These are phyloP conservation scores for Magnolia kwangsiensis DNA, from an alignment of 164 flowering plant genomes.

Conservation along the genomic window DNA sequence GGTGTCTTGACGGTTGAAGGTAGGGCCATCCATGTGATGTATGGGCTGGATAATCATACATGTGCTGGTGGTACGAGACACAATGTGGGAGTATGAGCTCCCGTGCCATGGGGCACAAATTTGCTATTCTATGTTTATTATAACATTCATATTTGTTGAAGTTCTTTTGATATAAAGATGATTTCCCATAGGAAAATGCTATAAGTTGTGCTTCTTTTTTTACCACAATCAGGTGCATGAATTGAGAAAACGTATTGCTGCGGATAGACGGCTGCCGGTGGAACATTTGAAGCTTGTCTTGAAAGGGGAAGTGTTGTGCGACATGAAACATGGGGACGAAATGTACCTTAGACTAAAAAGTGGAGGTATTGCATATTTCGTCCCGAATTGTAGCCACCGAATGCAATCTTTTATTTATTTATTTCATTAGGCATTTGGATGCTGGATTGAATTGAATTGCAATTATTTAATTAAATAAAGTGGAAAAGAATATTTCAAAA, in stretches of 20 bases:
- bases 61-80: too few species aligned
- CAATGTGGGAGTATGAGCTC: too few species aligned
- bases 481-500: too few species aligned
- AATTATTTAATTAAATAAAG: too few species aligned
- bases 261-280: slow-evolving; percentile 32
- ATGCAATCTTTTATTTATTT: neutral
- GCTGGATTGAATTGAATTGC: too few species aligned
- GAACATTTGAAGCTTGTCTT: slow-evolving; percentile 70
- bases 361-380: slow-evolving; percentile 48
- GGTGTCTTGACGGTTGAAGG: too few species aligned
- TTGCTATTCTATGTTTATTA: too few species aligned
- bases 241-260: slow-evolving; percentile 65
- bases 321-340: slow-evolving; percentile 50
- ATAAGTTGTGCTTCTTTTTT: neutral
- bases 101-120: too few species aligned
- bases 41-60: too few species aligned
- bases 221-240: slow-evolving; percentile 47
- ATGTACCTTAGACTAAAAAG: slow-evolving; percentile 38
- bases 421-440: too few species aligned
- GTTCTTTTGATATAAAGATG: neutral
- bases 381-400: neutral
- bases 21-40: too few species aligned
- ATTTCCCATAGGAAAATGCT: neutral
- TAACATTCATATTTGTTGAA: too few species aligned
- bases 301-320: slow-evolving; percentile 61